phyloP scores from a whole-genome alignment of 257 asterid species.

The Jaltomata sinuosa region DNA sequence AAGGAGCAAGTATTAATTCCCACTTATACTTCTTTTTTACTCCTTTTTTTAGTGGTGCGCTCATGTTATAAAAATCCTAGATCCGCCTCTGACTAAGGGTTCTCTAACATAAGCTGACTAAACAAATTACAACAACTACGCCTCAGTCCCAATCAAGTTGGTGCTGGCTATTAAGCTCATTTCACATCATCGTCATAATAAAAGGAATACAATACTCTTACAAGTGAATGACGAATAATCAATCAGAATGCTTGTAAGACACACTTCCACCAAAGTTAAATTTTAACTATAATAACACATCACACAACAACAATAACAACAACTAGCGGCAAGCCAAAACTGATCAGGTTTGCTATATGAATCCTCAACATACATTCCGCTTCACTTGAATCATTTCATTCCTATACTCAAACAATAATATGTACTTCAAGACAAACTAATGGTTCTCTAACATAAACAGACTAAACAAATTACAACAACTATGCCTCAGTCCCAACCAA shows the following conservation, averaged over 20 bases:
- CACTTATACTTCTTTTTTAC: not conserved
- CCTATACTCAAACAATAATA: not conserved
- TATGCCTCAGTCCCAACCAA: no score
- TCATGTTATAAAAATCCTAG: not conserved
- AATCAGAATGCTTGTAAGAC: constrained; percentile 59
- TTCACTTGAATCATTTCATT: not conserved
- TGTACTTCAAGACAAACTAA: not conserved
- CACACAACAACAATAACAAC: not conserved
- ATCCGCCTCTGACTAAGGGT: not conserved
- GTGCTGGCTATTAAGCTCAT: not conserved
- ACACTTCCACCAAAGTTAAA: no score
- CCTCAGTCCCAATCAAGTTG: not conserved
- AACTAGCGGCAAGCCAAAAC: not conserved
- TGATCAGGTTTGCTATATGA: not conserved
- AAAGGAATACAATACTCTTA: not conserved
- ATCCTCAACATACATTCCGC: not conserved
- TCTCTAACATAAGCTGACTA: not conserved
- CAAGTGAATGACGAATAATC: not conserved
- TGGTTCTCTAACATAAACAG: no score
- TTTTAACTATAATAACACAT: not conserved
- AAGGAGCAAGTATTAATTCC: not conserved
- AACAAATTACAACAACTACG: not conserved
- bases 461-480: no score
- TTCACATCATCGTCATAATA: not conserved
- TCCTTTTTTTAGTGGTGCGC: not conserved